These are phyloP conservation scores for Echium plantagineum DNA, from an alignment of 257 asterid genomes.

Conservation along the genomic window DNA sequence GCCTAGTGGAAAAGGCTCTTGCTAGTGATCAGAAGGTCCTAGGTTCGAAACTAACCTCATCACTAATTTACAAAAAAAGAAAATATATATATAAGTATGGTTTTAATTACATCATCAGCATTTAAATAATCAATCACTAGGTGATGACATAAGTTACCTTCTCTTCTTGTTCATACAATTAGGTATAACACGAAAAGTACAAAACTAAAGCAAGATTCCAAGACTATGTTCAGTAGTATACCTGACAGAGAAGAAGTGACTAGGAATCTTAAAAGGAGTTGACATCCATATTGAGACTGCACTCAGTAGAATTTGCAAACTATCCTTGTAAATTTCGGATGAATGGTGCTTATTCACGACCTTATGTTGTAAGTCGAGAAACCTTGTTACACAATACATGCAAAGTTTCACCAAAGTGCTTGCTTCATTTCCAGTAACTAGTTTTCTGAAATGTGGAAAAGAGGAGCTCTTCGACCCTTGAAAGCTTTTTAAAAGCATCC, in stretches of 20 bases:
- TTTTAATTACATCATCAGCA: no score
- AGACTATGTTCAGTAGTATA: constrained; percentile 11
- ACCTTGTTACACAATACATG: constrained; percentile 38
- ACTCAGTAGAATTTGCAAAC: constrained; percentile 35
- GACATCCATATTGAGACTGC: constrained; percentile 39
- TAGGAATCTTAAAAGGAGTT: constrained; percentile 60
- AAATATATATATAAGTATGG: no score
- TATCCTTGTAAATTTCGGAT: constrained; percentile 19
- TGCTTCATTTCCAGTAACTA: constrained; percentile 26
- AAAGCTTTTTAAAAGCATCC: constrained; percentile 37
- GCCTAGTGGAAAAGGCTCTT: no score
- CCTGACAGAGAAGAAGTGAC: constrained; percentile 59
- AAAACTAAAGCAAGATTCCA: not conserved
- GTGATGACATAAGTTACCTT: not conserved
- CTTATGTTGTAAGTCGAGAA: constrained; percentile 34
- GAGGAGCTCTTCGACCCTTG: constrained; percentile 17
- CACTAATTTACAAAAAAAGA: no score
- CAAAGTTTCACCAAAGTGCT: constrained; percentile 36
- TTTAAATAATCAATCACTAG: no score
- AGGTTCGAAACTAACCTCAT: no score
- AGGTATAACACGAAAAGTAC: not conserved
- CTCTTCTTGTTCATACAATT: not conserved
- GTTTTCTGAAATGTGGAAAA: constrained; percentile 24
- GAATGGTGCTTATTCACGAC: constrained; percentile 12
- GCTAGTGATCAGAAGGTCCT: no score